Conservation (phyloP, 495 filamentous ascomycete genomes). For the Pseudoneurospora amorphoporcata region DNA sequence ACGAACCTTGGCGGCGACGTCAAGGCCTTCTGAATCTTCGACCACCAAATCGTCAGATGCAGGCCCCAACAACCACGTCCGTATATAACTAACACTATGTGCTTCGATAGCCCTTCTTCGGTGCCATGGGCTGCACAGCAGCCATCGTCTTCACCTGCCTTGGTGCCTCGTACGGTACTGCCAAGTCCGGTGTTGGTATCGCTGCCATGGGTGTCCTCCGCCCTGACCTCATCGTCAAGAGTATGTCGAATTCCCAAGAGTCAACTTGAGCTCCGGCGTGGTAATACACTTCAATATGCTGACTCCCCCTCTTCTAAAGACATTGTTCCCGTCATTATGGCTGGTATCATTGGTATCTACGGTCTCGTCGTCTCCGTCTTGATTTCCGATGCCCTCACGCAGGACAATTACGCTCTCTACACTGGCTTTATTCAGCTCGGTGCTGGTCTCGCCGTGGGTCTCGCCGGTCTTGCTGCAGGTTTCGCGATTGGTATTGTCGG, state of each 20-base stretch:
- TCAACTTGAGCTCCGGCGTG: neutral
- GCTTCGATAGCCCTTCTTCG: constrained; percentile 80
- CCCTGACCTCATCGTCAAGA: constrained; percentile 98
- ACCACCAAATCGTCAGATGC: neutral
- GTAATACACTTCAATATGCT: constrained; percentile 5
- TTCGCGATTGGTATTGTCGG: constrained; percentile 99
- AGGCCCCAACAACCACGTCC: neutral
- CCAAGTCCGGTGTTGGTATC: constrained; percentile 98
- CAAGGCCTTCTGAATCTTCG: neutral
- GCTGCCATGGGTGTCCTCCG: constrained; percentile 95
- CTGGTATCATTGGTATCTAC: constrained; percentile 99
- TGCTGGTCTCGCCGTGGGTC: constrained; percentile 90
- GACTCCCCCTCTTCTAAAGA: constrained; percentile 42
- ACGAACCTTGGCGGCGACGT: neutral
- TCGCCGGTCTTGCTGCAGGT: constrained; percentile 93
- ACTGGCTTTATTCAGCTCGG: constrained; percentile 96
- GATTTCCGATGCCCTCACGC: constrained; percentile 83
- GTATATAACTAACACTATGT: neutral
- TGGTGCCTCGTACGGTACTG: constrained; percentile 95
- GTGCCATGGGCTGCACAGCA: constrained; percentile 96
- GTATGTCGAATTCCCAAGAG: constrained; percentile 44
- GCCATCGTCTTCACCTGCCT: constrained; percentile 99
- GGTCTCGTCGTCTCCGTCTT: constrained; percentile 97
- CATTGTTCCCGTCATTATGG: constrained; percentile 99
- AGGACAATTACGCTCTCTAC: constrained; percentile 69